A percentile compares a stretch with the other conserved stretches of the same genome.
Conservation (phyloP, 1,139 yeast genomes). For the Yamadazyma taylorii region DNA sequence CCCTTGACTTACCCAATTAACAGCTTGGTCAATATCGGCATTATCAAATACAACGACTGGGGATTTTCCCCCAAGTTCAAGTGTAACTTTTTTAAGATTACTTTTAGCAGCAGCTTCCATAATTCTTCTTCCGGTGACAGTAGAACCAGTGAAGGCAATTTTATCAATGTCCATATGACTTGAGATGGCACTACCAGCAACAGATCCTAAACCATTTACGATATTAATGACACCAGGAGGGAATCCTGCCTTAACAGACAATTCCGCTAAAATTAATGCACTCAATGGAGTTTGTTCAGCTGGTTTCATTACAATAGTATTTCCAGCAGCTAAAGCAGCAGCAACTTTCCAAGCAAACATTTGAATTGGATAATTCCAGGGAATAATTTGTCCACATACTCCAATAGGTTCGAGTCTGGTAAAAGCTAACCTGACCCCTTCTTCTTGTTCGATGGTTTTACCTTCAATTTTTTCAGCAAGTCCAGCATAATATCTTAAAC, state of each 20-base stretch:
- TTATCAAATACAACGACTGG: constrained; percentile 79
- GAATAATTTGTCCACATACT: constrained; percentile 80
- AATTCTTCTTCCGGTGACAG: constrained; percentile 75
- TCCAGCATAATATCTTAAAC: constrained; percentile 76
- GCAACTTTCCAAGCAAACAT: constrained; percentile 87
- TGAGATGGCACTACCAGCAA: constrained; percentile 73
- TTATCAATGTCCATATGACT: constrained; percentile 68
- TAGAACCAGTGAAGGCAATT: constrained; percentile 85
- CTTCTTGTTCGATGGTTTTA: constrained; percentile 63
- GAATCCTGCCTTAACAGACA: constrained; percentile 67
- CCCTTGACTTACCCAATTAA: constrained; percentile 54
- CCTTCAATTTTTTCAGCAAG: constrained; percentile 83
- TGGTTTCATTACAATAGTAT: constrained; percentile 75
- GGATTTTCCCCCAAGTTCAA: constrained; percentile 87
- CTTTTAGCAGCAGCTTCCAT: constrained; percentile 69
- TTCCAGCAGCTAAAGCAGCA: constrained; percentile 82
- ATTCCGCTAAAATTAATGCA: constrained; percentile 62
- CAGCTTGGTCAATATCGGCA: constrained; percentile 64
- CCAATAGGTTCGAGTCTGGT: constrained; percentile 67
- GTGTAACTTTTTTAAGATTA: constrained; percentile 75
- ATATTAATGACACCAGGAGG: constrained; percentile 81
- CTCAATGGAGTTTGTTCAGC: constrained; percentile 85
- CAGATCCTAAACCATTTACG: constrained; percentile 75
- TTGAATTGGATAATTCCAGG: constrained; percentile 86
- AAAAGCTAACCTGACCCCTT: constrained; percentile 58